Evolutionary conservation across 2,329 filamentous ascomycete species (phyloP), one percentile per base, ranked within the genome.

Genomic region (Decorospora gaudefroyi): DNA sequence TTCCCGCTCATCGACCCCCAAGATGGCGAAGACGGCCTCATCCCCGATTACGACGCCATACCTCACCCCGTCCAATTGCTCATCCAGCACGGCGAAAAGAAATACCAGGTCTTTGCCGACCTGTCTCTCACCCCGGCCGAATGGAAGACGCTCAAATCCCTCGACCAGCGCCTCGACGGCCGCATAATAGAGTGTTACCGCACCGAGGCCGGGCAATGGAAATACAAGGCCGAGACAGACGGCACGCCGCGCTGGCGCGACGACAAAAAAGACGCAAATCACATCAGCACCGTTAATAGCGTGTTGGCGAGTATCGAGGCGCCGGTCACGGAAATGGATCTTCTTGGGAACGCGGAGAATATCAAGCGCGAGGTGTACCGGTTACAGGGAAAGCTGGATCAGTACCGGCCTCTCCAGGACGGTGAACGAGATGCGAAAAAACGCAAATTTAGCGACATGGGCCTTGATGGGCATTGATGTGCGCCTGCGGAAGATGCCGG

Each of bases 261-360:
- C 62, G 93, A 99, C 71, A 99, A 99, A 74, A 76, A 78, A 18
- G 87, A 96, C 56, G 90, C 88, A 0, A 99, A 99, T 63, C 91
- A 97, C 71, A 86, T 88, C 47, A 84, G 77, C 12, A 92, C 88
- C 0, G 89, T 96, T 1, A 77, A 84, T 17, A 95, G 87, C 66
- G 93, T 99, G 3, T 79, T 96, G 46, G 86, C 92, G 54, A 95
- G 89, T 70, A 97, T 99, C 58, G 80, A 84, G 49, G 90, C 96
- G 62, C 84, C 84, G 1, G 90, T 99, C 8, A 87, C 83, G 0
- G 84, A 96, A 71, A 78, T 88, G 44, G 90, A 99, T 64, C 77
- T 99, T 22, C 78, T 91, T 31, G 78, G 74, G 2, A 78, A 82
- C 0, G 87, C 87, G 18, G 80, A 78, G 25, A 76, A 72, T n/a